Base-by-base conservation (phyloP, 2,329 filamentous ascomycete genomes). In the Lachnellula subtilissima region DNA sequence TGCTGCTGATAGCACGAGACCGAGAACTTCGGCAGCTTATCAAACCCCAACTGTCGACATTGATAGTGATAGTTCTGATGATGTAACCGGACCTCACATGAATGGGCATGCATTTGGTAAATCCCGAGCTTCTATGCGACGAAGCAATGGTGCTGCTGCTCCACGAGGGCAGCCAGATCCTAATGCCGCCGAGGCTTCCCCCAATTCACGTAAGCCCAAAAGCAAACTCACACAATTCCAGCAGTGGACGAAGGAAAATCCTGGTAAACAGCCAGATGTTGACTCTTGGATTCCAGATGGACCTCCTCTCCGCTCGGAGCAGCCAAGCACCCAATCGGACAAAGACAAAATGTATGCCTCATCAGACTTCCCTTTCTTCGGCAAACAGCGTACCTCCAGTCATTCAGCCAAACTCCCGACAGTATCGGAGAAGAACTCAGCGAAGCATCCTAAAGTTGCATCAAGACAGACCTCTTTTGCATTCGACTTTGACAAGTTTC, bases 311-410 rank as follows among this genome's bases (percentile, higher is more conserved):
- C 58, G 54, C 43, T 55, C 59, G 50, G 52, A 58, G 42, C 55
- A 57, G 37, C 35, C 51, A 15, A 57, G 60, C 32, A 63, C 46
- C 50, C 57, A 64, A 52, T 46, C 55, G 40, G 55, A 53, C 22
- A 48, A 54, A 37, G 42, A 48, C 48, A 64, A 64, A 63, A 69
- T 68, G 67, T 69, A 68, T 63, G 67, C 55, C 48, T 59, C 25
- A 37, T 50, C 28, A 37, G 37, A 50, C 17, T 37, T 55, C 51
- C 53, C 49, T 40, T 47, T 39, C 52, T 49, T 42, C 36, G 14
- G 45, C 7, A 6, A 11, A 35, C 35, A 50, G 25, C 48, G 25
- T 19, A 25, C n/a, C n/a, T 51, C 36, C 15, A 51, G 37, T 43
- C 51, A 42, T 28, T 46, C 48, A 15, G 42, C 51, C 53, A 61